These are phyloP conservation scores for Bocquillonia castaneifolia DNA, from an alignment of 441 rosid species.

Conservation along the genomic window DNA sequence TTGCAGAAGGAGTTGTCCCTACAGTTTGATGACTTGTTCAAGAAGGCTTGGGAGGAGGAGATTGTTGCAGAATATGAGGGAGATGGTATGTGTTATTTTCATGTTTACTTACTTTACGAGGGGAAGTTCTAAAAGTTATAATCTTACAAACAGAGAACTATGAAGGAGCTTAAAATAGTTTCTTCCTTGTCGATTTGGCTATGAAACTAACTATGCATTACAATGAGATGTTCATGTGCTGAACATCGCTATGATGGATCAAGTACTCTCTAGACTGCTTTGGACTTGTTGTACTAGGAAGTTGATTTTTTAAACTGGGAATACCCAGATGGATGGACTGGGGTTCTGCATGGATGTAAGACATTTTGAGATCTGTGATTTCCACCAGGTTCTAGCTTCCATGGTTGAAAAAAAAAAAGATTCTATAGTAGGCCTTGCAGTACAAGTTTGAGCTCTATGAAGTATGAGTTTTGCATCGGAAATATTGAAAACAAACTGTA, in stretches of 20 bases:
- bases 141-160: constrained; percentile 5
- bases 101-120: constrained; percentile 7
- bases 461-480: not conserved
- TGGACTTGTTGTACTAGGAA: not conserved
- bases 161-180: not conserved
- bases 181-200: not conserved
- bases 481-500: not conserved
- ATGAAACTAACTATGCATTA: not conserved
- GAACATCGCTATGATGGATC: not conserved
- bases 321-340: not conserved
- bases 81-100: constrained; percentile 51
- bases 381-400: constrained; percentile 6
- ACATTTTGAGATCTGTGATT: constrained; percentile 2
- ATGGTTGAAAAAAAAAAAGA: not conserved
- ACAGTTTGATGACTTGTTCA: constrained; percentile 87
- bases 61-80: constrained; percentile 40
- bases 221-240: not conserved
- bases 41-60: constrained; percentile 86
- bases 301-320: constrained; percentile 1
- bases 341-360: constrained; percentile 5
- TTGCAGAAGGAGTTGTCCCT: constrained; percentile 75
- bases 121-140: not conserved
- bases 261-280: not conserved
- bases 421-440: not conserved
- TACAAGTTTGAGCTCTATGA: not conserved